Evolutionary conservation across 1,284 basidiomycete species (phyloP).

Genomic region (Irpex rosettiformis): DNA sequence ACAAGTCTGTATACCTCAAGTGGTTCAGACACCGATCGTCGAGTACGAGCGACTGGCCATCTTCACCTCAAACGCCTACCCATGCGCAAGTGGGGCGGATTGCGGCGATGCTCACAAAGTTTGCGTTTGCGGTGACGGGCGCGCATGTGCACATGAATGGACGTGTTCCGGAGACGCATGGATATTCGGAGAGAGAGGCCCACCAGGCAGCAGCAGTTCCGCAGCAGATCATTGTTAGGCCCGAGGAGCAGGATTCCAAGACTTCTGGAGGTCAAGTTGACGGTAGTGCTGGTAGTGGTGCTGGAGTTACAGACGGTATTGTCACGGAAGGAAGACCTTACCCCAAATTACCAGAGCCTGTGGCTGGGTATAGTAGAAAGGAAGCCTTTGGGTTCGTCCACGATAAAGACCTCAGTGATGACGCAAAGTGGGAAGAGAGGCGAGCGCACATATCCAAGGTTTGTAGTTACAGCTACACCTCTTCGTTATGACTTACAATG

Average conservation of each 20-base stretch:
- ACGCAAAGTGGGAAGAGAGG: constrained; percentile 36
- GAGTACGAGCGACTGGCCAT: constrained; percentile 22
- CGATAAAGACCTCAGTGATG: constrained; percentile 19
- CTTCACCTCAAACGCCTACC: constrained; percentile 24
- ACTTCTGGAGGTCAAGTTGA: background rate
- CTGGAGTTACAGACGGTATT: constrained; percentile 2
- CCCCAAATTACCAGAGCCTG: constrained; percentile 19
- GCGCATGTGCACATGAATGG: constrained; percentile 21
- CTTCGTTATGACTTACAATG: background rate
- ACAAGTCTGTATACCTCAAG: constrained; percentile 1
- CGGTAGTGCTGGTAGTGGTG: background rate
- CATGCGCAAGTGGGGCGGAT: constrained; percentile 43
- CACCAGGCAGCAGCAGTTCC: constrained; percentile 1
- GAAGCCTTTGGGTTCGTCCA: constrained; percentile 19
- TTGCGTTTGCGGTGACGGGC: constrained; percentile 37
- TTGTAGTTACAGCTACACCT: constrained; percentile 8
- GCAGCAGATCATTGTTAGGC: background rate
- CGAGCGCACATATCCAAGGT: constrained; percentile 48
- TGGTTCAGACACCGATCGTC: constrained; percentile 21
- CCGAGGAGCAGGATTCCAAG: constrained; percentile 2
- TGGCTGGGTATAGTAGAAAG: constrained; percentile 16
- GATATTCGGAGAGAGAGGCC: constrained; percentile 6
- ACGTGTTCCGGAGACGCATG: constrained; percentile 7
- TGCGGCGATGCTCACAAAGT: constrained; percentile 46
- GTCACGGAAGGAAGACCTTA: constrained; percentile 9